A percentile compares a stretch with the other conserved stretches of the same genome.
phyloP scores from a whole-genome alignment of 371 early-diverging fungal species.

The Quaeritorhiza haematococci region DNA sequence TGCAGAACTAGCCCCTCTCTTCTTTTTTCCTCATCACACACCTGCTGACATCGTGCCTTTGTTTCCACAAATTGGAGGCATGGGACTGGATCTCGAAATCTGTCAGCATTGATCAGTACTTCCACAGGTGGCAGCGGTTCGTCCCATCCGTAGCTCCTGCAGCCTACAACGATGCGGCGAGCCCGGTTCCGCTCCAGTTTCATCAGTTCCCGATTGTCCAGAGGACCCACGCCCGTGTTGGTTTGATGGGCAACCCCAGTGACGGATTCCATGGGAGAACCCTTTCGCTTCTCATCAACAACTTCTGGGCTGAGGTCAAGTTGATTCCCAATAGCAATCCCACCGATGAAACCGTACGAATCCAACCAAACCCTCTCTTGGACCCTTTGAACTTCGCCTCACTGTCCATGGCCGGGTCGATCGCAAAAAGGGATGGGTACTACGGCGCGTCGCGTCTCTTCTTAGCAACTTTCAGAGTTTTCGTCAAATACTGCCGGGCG shows the following conservation, averaged over 20 bases:
- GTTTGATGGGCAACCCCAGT: constrained; percentile 67
- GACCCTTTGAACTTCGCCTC: constrained; percentile 43
- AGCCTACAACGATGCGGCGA: too few species aligned
- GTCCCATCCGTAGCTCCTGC: too few species aligned
- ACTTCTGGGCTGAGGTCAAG: constrained; percentile 60
- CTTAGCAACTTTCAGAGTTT: constrained; percentile 58
- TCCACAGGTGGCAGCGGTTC: too few species aligned
- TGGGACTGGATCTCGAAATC: too few species aligned
- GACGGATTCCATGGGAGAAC: constrained; percentile 68
- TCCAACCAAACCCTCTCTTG: constrained; percentile 41
- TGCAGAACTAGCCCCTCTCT: too few species aligned
- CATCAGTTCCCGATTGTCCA: too few species aligned
- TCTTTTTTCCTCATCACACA: too few species aligned
- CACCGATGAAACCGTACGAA: constrained; percentile 30
- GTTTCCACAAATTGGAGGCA: too few species aligned
- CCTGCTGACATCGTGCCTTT: too few species aligned
- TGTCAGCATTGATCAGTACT: too few species aligned
- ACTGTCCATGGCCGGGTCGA: constrained; percentile 29
- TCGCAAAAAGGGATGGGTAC: constrained; percentile 52
- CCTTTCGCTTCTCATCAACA: constrained; percentile 57
- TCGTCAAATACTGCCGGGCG: constrained; percentile 42
- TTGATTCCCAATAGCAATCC: constrained; percentile 46
- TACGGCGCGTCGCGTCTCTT: constrained; percentile 54
- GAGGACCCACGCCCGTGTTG: constrained; percentile 58
- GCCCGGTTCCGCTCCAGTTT: too few species aligned